These are phyloP conservation scores for Diospyros kaki DNA, from an alignment of 148 eudicot genomes.

Conservation along the genomic window DNA sequence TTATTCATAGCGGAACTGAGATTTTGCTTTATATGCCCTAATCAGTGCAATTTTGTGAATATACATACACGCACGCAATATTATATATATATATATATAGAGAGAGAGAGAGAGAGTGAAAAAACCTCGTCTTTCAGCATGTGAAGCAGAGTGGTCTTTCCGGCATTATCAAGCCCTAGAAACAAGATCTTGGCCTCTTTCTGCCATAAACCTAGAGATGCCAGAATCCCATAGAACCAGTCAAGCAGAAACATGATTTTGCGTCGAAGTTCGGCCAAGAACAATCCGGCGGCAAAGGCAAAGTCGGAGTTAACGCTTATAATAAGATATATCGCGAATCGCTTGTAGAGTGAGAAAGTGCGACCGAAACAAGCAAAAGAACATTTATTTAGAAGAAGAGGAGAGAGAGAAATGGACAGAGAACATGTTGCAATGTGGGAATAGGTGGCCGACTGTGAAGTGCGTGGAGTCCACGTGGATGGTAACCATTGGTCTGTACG, in stretches of 20 bases:
- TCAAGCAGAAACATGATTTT: slow-evolving; percentile 24
- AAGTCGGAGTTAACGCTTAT: too few relatives aligned
- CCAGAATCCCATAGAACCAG: slow-evolving; percentile 40
- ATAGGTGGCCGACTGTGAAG: background rate
- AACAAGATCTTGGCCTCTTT: slow-evolving; percentile 48
- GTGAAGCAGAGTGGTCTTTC: slow-evolving; percentile 41
- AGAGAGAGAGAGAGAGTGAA: background rate
- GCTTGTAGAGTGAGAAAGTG: background rate
- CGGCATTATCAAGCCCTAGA: slow-evolving; percentile 47
- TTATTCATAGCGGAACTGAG: background rate
- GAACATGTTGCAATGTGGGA: background rate
- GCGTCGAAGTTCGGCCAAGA: background rate
- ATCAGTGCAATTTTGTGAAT: background rate
- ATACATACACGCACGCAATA: background rate
- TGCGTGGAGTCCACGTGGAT: background rate
- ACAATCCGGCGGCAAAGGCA: too few relatives aligned
- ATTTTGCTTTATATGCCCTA: background rate
- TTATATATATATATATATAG: background rate
- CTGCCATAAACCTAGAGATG: slow-evolving; percentile 37
- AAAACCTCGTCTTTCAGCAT: slow-evolving; percentile 43
- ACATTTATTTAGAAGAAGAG: background rate
- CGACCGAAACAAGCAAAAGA: background rate
- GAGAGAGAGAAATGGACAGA: background rate
- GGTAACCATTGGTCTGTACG: background rate
- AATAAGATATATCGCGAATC: too few relatives aligned